A percentile compares a stretch with the other conserved stretches of the same genome.
phyloP scores from a whole-genome alignment of 2,329 filamentous ascomycete genomes.

The Aspergillus sp. region DNA sequence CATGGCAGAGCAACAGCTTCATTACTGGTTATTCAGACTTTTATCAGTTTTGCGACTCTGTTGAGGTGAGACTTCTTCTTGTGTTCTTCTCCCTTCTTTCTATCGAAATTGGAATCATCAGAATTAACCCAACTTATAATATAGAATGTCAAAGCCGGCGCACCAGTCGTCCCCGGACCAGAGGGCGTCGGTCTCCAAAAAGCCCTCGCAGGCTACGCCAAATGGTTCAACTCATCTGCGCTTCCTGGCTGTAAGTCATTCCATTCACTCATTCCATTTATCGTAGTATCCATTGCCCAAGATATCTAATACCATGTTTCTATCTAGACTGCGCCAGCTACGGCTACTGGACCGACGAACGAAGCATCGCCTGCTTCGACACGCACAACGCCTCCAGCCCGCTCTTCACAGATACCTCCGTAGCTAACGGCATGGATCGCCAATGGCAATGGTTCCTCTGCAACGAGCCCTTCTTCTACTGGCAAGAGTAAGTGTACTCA shows the following conservation, averaged over 20 bases:
- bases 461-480: constrained; percentile 63
- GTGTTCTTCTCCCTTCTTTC: too few species aligned
- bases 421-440: constrained; percentile 49
- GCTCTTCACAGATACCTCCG: constrained; percentile 51
- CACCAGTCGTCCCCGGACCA: constrained; percentile 31
- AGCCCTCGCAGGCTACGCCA: constrained; percentile 55
- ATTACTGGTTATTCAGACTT: constrained; percentile 49
- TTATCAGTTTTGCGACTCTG: constrained; percentile 19
- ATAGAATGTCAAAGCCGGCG: constrained; percentile 34
- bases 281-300: background rate
- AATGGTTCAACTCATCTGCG: constrained; percentile 50
- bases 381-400: constrained; percentile 52
- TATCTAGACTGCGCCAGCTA: constrained; percentile 47
- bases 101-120: too few species aligned
- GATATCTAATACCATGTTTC: background rate
- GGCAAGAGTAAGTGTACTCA: constrained; percentile 47
- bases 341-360: constrained; percentile 48
- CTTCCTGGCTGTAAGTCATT: constrained; percentile 40
- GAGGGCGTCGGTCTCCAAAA: constrained; percentile 55
- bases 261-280: background rate
- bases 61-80: background rate
- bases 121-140: background rate
- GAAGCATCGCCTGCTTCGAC: constrained; percentile 53
- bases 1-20: constrained; percentile 58
- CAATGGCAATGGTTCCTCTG: constrained; percentile 64